phyloP scores from a whole-genome alignment of 2,329 filamentous ascomycete genomes.

The Fragosphaeria purpurea region DNA sequence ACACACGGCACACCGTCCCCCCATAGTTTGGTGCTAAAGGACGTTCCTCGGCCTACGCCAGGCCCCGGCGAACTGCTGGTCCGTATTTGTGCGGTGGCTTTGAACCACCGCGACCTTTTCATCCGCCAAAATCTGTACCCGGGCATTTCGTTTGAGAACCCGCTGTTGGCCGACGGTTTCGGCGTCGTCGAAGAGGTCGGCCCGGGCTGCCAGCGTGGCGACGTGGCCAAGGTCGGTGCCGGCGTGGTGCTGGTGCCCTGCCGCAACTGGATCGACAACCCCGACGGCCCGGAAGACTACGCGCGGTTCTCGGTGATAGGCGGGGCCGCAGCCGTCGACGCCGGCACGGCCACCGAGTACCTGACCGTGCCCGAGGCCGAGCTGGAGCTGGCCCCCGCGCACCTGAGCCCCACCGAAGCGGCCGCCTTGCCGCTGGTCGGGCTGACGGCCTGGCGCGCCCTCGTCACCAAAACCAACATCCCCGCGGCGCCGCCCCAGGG shows the following conservation, averaged over 20 bases:
- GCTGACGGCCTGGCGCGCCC: slow-evolving; percentile 77
- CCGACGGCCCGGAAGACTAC: slow-evolving; percentile 61
- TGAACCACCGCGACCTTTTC: slow-evolving; percentile 95
- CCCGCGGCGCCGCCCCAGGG: slow-evolving; percentile 25
- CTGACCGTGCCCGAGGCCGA: slow-evolving; percentile 60
- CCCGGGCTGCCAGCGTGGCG: slow-evolving; percentile 25
- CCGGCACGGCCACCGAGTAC: slow-evolving; percentile 68
- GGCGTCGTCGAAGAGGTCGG: slow-evolving; percentile 63
- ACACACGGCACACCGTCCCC: neutral
- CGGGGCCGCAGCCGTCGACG: slow-evolving; percentile 51
- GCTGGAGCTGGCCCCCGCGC: slow-evolving; percentile 63
- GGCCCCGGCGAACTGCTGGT: slow-evolving; percentile 62
- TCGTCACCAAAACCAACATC: slow-evolving; percentile 66
- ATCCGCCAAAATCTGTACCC: slow-evolving; percentile 89
- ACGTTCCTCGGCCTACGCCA: slow-evolving; percentile 52
- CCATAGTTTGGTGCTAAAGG: slow-evolving; percentile 46
- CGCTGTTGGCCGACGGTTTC: slow-evolving; percentile 73
- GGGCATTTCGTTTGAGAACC: slow-evolving; percentile 65
- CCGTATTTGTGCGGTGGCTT: slow-evolving; percentile 64
- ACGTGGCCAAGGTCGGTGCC: slow-evolving; percentile 43
- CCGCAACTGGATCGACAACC: slow-evolving; percentile 63
- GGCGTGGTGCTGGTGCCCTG: slow-evolving; percentile 71
- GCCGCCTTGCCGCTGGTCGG: slow-evolving; percentile 80
- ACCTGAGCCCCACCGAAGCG: slow-evolving; percentile 63
- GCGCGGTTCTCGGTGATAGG: slow-evolving; percentile 55